Conservation (phyloP, 768 basidiomycete species). For the Nidularia pulvinata region DNA sequence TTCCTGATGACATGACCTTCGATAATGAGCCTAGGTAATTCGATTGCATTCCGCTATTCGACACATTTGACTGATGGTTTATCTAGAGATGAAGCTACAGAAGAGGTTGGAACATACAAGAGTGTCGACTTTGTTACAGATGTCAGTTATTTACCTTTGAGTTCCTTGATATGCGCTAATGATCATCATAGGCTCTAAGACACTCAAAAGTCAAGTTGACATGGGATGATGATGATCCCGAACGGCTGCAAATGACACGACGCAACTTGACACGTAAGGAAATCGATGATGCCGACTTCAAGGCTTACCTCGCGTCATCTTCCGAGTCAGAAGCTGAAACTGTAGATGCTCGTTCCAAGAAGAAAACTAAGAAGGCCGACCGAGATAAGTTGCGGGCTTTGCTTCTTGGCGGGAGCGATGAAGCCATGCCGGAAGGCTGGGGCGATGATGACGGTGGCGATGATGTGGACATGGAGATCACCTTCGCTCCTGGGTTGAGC, state of each 20-base stretch:
- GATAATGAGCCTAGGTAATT: conserved; percentile 72
- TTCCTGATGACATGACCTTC: conserved; percentile 88
- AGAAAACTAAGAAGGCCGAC: conserved; percentile 36
- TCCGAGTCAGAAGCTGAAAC: conserved; percentile 57
- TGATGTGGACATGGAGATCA: conserved; percentile 91
- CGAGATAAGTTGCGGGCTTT: conserved; percentile 78
- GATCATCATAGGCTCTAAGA: conserved; percentile 74
- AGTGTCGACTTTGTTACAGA: conserved; percentile 91
- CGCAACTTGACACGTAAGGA: conserved; percentile 80
- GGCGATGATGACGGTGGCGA: conserved; percentile 41
- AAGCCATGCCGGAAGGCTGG: conserved; percentile 87
- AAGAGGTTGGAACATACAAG: conserved; percentile 63
- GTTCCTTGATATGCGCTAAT: background rate
- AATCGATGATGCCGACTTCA: conserved; percentile 91
- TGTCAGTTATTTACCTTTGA: conserved; percentile 43
- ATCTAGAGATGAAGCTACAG: conserved; percentile 81
- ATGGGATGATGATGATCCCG: conserved; percentile 98
- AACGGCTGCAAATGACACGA: conserved; percentile 79
- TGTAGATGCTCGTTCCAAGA: conserved; percentile 19
- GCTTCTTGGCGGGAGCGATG: conserved; percentile 65
- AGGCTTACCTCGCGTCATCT: conserved; percentile 72
- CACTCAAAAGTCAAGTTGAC: conserved; percentile 98
- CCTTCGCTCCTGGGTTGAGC: conserved; percentile 86
- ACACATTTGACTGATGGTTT: no score
- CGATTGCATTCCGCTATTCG: background rate